These are phyloP conservation scores for Taphrina pruni DNA, from an alignment of 1,139 yeast species.

Conservation along the genomic window DNA sequence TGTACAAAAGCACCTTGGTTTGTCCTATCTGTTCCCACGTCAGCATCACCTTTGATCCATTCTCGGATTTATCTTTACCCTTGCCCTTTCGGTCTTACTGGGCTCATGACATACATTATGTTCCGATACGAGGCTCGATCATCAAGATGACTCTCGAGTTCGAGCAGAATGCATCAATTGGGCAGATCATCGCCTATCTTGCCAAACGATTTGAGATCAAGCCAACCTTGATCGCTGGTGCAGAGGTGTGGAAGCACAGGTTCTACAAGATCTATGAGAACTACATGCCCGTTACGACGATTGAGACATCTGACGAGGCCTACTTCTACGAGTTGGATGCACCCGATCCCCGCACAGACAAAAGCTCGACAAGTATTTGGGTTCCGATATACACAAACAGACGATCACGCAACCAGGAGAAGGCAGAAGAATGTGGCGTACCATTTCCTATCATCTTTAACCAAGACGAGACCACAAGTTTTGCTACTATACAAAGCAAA, in stretches of 20 bases:
- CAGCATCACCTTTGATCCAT: constrained; percentile 93
- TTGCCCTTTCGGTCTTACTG: constrained; percentile 79
- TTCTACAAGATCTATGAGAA: constrained; percentile 75
- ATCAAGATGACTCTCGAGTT: constrained; percentile 63
- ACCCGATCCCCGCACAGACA: constrained; percentile 31
- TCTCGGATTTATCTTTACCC: constrained; percentile 86
- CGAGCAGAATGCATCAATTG: constrained; percentile 67
- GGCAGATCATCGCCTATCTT: constrained; percentile 67
- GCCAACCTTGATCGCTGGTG: constrained; percentile 58
- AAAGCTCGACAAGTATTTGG: constrained; percentile 55
- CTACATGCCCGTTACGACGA: constrained; percentile 66
- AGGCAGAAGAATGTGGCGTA: constrained; percentile 60
- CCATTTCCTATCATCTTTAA: constrained; percentile 74
- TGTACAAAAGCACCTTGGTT: constrained; percentile 84
- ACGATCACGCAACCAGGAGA: constrained; percentile 52
- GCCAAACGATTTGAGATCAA: constrained; percentile 60
- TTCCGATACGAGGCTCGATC: constrained; percentile 62
- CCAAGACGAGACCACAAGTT: constrained; percentile 59
- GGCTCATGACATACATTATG: constrained; percentile 68
- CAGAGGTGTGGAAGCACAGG: constrained; percentile 72
- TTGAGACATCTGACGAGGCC: constrained; percentile 63
- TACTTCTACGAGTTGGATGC: constrained; percentile 70
- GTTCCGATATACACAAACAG: constrained; percentile 64
- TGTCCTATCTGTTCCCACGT: constrained; percentile 85
- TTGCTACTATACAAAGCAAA: constrained; percentile 63